A percentile compares a stretch with the other conserved stretches of the same genome.
Conservation (phyloP, 2,329 filamentous ascomycete genomes). For the Nannizzia gypsea region DNA sequence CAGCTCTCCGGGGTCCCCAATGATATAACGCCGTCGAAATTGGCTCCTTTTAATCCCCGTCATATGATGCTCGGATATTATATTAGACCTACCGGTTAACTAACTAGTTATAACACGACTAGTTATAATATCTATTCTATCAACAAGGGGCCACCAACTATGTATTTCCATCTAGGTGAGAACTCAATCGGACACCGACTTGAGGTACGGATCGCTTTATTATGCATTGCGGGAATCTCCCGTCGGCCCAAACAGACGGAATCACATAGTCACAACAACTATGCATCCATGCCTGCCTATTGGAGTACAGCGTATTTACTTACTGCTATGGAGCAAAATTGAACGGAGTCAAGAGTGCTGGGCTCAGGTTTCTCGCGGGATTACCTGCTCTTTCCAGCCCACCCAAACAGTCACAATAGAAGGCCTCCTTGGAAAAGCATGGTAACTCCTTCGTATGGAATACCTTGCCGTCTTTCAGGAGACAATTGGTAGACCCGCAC, state of each 20-base stretch:
- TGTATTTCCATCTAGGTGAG: not conserved
- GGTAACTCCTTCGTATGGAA: too few species aligned
- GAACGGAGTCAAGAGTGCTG: too few species aligned
- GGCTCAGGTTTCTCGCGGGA: too few species aligned
- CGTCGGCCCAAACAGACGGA: not conserved
- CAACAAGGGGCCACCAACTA: not conserved
- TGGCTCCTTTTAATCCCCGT: not conserved
- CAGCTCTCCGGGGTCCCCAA: not conserved
- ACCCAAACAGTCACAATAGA: not conserved
- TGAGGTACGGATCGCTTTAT: too few species aligned
- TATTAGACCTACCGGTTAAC: too few species aligned
- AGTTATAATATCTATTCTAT: not conserved
- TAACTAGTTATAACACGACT: not conserved
- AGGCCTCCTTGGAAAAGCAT: not conserved
- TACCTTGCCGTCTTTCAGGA: not conserved
- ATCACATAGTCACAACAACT: too few species aligned
- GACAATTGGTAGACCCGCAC: not conserved
- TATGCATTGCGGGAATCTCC: not conserved
- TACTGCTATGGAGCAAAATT: too few species aligned
- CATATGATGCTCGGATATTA: slow-evolving; percentile 4
- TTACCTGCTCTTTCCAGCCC: too few species aligned
- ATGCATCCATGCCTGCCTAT: too few species aligned
- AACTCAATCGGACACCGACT: not conserved
- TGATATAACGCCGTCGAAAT: too few species aligned
- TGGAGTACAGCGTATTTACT: too few species aligned